These are phyloP conservation scores for Colletotrichum nymphaeae DNA, from an alignment of 2,329 filamentous ascomycete species.

Conservation along the genomic window DNA sequence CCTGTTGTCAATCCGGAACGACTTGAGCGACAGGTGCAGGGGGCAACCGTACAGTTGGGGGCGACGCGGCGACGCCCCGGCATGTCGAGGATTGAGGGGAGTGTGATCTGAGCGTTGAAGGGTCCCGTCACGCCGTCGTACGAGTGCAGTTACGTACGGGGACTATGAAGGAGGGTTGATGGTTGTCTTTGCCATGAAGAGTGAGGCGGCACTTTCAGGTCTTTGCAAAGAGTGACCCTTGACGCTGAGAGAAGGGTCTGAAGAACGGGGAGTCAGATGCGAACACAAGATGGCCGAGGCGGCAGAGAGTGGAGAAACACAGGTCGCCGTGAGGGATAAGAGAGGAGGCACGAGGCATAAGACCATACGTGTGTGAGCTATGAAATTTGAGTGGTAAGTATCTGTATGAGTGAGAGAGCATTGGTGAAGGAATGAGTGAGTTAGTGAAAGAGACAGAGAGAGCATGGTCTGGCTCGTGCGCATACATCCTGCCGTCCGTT, in stretches of 20 bases:
- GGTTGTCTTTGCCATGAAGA: not conserved
- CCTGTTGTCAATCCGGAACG: conserved; percentile 34
- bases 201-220: not conserved
- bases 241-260: not conserved
- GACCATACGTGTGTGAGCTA: not conserved
- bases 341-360: not conserved
- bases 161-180: not conserved
- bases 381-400: not conserved
- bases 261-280: not conserved
- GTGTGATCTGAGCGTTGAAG: not conserved
- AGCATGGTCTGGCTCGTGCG: conserved; percentile 19
- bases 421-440: not conserved
- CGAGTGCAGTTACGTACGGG: not conserved
- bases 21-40: conserved; percentile 30
- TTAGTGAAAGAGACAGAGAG: not conserved
- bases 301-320: not conserved
- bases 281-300: not conserved
- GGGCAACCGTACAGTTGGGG: conserved; percentile 26
- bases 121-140: not conserved
- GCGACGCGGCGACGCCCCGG: not conserved
- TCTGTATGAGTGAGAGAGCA: not conserved
- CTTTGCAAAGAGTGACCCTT: not conserved
- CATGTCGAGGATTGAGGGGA: not conserved
- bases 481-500: conserved; percentile 28
- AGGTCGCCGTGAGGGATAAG: not conserved